phyloP scores from a whole-genome alignment of 305 asterid species.

The Petunia hybrid region DNA sequence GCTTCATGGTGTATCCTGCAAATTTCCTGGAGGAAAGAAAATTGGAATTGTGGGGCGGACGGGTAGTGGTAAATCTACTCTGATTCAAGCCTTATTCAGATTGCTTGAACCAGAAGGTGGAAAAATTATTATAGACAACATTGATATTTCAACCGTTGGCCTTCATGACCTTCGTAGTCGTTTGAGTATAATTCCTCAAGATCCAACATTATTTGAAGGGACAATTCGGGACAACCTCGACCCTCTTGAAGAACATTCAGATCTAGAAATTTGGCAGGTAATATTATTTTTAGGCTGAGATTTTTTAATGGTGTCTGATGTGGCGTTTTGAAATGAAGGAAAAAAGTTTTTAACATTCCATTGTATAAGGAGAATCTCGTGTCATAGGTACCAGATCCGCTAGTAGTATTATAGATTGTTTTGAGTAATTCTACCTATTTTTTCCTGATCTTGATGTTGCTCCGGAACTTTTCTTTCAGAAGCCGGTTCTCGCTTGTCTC shows the following conservation, averaged over 20 bases:
- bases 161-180: slow-evolving; percentile 96
- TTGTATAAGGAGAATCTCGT: not conserved
- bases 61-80: slow-evolving; percentile 98
- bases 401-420: not conserved
- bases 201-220: slow-evolving; percentile 97
- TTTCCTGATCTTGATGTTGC: slow-evolving; percentile 6
- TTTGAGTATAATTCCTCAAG: slow-evolving; percentile 97
- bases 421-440: not conserved
- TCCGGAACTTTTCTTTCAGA: not conserved
- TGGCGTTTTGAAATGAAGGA: slow-evolving; percentile 6
- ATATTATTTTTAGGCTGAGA: slow-evolving; percentile 3
- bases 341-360: not conserved
- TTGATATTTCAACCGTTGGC: slow-evolving; percentile 85
- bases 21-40: slow-evolving; percentile 95
- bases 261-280: slow-evolving; percentile 93
- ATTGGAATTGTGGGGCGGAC: slow-evolving; percentile 99
- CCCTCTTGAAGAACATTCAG: slow-evolving; percentile 92
- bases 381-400: slow-evolving; percentile 9
- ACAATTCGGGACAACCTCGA: slow-evolving; percentile 96
- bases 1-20: slow-evolving; percentile 90
- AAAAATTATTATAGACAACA: slow-evolving; percentile 80
- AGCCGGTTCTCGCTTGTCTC: not conserved
- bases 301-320: not conserved
- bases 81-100: slow-evolving; percentile 95
- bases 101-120: slow-evolving; percentile 93